Evolutionary conservation across 805 yeast species (phyloP), one percentile per base, ranked within the genome.

Genomic region (Limtongia smithiae): DNA sequence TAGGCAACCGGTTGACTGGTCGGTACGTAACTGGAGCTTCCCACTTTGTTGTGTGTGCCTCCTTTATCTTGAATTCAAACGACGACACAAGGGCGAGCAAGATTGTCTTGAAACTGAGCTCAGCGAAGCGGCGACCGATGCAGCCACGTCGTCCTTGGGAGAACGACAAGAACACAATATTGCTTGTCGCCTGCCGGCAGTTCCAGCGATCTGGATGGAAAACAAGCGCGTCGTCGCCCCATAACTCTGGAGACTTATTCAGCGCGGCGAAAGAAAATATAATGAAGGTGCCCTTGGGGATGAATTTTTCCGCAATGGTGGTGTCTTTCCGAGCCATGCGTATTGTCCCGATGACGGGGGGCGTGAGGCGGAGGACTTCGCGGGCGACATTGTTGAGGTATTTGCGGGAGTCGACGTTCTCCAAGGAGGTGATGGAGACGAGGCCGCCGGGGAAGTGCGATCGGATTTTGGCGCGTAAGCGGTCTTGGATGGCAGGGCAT

Each of bases 191-290:
- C 8, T 32, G 50, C 9, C 35, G 34, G 11, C 40, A 39, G 15
- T 37, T n/a, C 45, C 50, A 46, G 12, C 50, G 32, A 25, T 46
- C 45, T 8, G 48, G 48, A 21, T 37, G 15, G 32, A 44, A 44
- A 7, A 9, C 37, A 5, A 21, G 14, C 4, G 48, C 37, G 28
- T 44, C 48, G 3, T 7, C 12, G 20, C 43, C 48, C 48, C 47
- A 44, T 20, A 18, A 18, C 12, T 44, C 22, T 25, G 17, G 20
- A 7, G 36, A 44, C 40, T 18, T 12, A 22, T 37, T 36, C 42
- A 36, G 33, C 11, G 17, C 30, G 20, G 35, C 27, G 15, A 32
- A n/a, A 3, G 39, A 25, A n/a, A 46, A 12, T 9, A 18, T 18
- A 20, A 46, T 30, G 25, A 21, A 9, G 18, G 50, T 46, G 44